phyloP scores from a whole-genome alignment of 2,329 filamentous ascomycete species.

The Fusarium avenaceum region DNA sequence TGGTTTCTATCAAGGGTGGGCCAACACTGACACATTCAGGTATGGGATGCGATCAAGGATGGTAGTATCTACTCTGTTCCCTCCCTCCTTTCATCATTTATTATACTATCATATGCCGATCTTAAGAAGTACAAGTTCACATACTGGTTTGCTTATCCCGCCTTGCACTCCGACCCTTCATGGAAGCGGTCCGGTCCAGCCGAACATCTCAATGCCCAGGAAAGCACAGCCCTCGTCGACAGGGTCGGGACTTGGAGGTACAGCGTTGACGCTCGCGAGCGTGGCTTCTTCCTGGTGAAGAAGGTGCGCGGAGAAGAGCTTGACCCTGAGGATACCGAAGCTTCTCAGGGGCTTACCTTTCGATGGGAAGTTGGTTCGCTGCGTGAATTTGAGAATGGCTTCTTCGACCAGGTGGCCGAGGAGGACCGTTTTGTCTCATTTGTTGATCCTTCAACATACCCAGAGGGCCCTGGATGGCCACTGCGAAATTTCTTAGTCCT shows the following conservation, averaged over 20 bases:
- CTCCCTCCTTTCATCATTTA: slow-evolving; percentile 89
- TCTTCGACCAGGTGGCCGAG: slow-evolving; percentile 80
- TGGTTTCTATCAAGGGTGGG: neutral
- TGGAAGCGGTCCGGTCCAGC: slow-evolving; percentile 77
- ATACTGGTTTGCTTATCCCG: slow-evolving; percentile 98
- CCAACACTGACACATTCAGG: slow-evolving; percentile 64
- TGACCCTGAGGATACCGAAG: slow-evolving; percentile 66
- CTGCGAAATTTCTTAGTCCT: slow-evolving; percentile 89
- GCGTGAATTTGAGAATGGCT: slow-evolving; percentile 84
- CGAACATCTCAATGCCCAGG: slow-evolving; percentile 70
- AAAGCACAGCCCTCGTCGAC: slow-evolving; percentile 85
- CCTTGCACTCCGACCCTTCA: slow-evolving; percentile 86
- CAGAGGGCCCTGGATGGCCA: slow-evolving; percentile 91
- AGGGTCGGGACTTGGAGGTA: slow-evolving; percentile 90
- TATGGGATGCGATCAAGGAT: slow-evolving; percentile 98
- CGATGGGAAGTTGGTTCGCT: slow-evolving; percentile 84
- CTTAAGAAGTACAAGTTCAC: slow-evolving; percentile 97
- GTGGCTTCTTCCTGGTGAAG: slow-evolving; percentile 97
- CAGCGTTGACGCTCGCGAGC: slow-evolving; percentile 82
- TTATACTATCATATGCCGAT: slow-evolving; percentile 92
- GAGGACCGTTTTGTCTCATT: slow-evolving; percentile 88
- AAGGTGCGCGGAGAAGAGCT: slow-evolving; percentile 65
- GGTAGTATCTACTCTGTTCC: slow-evolving; percentile 96
- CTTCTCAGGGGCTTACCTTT: slow-evolving; percentile 67
- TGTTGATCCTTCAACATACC: slow-evolving; percentile 91